phyloP scores from a whole-genome alignment of 441 rosid genomes.

The Brassica hybrid region DNA sequence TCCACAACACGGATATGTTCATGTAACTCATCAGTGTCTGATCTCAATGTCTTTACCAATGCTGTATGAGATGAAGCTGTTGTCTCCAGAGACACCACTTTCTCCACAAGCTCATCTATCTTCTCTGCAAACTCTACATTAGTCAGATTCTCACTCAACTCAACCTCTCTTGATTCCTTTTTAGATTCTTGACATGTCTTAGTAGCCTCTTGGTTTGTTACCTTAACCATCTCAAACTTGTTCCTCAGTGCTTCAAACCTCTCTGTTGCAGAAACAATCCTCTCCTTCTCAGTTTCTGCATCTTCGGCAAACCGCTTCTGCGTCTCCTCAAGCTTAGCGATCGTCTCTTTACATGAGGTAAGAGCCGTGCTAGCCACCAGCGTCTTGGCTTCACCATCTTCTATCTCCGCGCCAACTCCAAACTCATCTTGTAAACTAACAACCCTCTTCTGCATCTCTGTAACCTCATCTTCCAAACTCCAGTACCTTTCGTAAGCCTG shows the following conservation, averaged over 20 bases:
- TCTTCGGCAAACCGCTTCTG: constrained; percentile 61
- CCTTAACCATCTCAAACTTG: constrained; percentile 21
- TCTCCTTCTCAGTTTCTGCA: constrained; percentile 48
- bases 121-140: constrained; percentile 56
- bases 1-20: constrained; percentile 58
- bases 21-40: constrained; percentile 62
- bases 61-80: constrained; percentile 64
- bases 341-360: constrained; percentile 67
- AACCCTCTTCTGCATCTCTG: constrained; percentile 63
- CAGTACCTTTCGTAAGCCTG: constrained; percentile 52
- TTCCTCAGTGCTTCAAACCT: constrained; percentile 52
- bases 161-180: constrained; percentile 33
- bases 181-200: constrained; percentile 23
- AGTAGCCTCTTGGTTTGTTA: no score
- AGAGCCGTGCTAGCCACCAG: constrained; percentile 76
- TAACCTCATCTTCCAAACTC: constrained; percentile 58
- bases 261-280: constrained; percentile 52
- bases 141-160: constrained; percentile 35
- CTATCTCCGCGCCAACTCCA: constrained; percentile 62
- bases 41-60: constrained; percentile 54
- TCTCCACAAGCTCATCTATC: constrained; percentile 75
- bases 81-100: constrained; percentile 62
- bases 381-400: constrained; percentile 73
- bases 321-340: constrained; percentile 63
- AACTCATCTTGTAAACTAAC: constrained; percentile 74